Base-by-base conservation (phyloP, 768 basidiomycete species). In the Galerina marginata region DNA sequence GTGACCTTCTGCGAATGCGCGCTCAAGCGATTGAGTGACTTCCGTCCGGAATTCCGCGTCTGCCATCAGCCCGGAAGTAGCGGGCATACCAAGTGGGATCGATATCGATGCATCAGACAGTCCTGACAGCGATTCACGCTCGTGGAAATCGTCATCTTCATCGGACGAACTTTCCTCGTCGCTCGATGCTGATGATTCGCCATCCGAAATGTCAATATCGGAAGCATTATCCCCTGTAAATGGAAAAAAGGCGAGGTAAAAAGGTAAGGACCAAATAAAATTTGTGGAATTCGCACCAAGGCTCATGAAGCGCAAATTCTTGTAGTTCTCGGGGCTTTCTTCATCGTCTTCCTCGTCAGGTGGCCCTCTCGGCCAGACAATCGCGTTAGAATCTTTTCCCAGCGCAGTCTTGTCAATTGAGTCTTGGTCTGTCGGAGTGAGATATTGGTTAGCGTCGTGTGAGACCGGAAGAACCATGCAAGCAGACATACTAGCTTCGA, bases 1-100 rank as follows among this genome's bases (percentile, higher is more conserved):
- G 76, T 97, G 95, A 2, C 85, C 89, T 75, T 99, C 96, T 9
- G 88, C 82, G 73, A 96, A 96, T 25, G 96, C 96, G 60, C 96
- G 90, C 56, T 93, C 92, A 51, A 99, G 84, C 16, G 94, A 95
- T 62, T 90, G 89, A n/a, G 77, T 77, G 54, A 91, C 92, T 69
- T 95, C 94, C 33, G 76, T 78, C 44, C 74, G 80, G 77, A 96
- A 96, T 69, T 96, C 93, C 46, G 79, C 75, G 54, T 89, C 84
- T 0, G 80, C 82, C 64, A 80, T 80, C 11, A 77, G 70, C 7
- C 65, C 65, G 12, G 73, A 69, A 39, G 60, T 54, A 16, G 79
- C 73, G 39, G 76, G 77, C 46, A 74, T 72, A 43, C 77, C 77
- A 39, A 33, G 29, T 4, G 82, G 73, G 14, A 74, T 67, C 16